phyloP scores from a whole-genome alignment of 2,329 filamentous ascomycete genomes.

The Aphanocladium album region DNA sequence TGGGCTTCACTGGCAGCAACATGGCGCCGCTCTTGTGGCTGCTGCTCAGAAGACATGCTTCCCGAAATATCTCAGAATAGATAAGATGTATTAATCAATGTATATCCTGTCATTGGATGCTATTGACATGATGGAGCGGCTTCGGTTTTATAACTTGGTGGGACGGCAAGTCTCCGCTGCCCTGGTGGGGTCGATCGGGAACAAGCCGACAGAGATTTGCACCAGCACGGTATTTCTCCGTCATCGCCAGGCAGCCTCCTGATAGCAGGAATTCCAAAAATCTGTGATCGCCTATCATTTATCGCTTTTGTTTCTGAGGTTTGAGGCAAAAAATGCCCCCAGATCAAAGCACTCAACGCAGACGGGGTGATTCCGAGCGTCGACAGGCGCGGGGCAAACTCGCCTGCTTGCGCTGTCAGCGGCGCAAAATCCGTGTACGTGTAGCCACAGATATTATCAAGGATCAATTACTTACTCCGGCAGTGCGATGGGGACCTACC shows the following conservation, averaged over 20 bases:
- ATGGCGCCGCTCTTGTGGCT: conserved; percentile 22
- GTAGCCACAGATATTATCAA: neutral
- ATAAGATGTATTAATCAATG: neutral
- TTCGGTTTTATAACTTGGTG: neutral
- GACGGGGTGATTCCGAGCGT: conserved; percentile 17
- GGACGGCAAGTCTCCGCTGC: conserved; percentile 5
- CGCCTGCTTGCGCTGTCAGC: conserved; percentile 36
- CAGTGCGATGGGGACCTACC: conserved; percentile 42
- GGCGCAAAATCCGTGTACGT: conserved; percentile 44
- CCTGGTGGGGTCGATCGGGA: neutral
- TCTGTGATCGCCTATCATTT: neutral
- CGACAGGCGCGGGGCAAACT: conserved; percentile 26
- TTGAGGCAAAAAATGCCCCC: neutral
- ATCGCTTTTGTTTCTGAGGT: neutral
- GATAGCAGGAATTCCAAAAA: neutral
- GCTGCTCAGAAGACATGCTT: conserved; percentile 12
- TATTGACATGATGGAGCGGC: neutral
- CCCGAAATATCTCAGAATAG: conserved; percentile 13
- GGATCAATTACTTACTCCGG: neutral
- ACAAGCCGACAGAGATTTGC: neutral
- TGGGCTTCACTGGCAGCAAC: conserved; percentile 35
- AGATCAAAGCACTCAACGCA: neutral
- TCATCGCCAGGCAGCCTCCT: neutral
- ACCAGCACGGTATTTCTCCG: neutral
- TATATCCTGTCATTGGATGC: too few relatives aligned